These are phyloP conservation scores for Fusarium buxicola DNA, from an alignment of 2,329 filamentous ascomycete species.

Conservation along the genomic window DNA sequence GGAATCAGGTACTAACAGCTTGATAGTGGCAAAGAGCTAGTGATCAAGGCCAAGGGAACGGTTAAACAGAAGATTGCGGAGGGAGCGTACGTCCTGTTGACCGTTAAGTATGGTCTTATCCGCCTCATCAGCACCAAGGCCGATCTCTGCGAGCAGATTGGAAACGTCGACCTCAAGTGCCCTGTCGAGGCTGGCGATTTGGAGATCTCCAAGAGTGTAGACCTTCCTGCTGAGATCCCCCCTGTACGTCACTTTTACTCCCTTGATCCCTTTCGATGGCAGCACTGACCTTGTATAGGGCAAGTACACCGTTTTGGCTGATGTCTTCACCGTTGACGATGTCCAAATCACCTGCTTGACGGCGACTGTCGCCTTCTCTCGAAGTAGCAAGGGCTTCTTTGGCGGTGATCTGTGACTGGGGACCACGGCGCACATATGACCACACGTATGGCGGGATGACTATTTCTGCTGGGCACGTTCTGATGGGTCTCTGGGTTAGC, in stretches of 20 bases:
- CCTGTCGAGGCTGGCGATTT: slow-evolving; percentile 85
- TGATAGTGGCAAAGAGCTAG: slow-evolving; percentile 78
- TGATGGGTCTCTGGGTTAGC: slow-evolving; percentile 27
- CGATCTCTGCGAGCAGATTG: slow-evolving; percentile 89
- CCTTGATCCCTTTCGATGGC: slow-evolving; percentile 33
- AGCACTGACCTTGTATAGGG: slow-evolving; percentile 66
- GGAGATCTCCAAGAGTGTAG: slow-evolving; percentile 81
- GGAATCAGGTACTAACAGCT: slow-evolving; percentile 39
- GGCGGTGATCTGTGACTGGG: slow-evolving; percentile 55
- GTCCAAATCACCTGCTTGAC: slow-evolving; percentile 88
- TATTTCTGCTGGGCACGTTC: slow-evolving; percentile 32
- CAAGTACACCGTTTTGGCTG: slow-evolving; percentile 88
- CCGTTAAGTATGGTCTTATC: slow-evolving; percentile 95
- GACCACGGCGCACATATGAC: slow-evolving; percentile 16
- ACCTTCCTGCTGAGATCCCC: slow-evolving; percentile 88
- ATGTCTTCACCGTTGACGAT: slow-evolving; percentile 80
- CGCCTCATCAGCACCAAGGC: slow-evolving; percentile 83
- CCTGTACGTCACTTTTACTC: slow-evolving; percentile 71
- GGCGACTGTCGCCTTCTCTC: slow-evolving; percentile 73
- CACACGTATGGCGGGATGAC: slow-evolving; percentile 25
- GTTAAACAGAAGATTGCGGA: slow-evolving; percentile 78
- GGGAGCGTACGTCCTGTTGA: slow-evolving; percentile 83
- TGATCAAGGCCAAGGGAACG: slow-evolving; percentile 82
- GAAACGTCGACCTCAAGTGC: slow-evolving; percentile 89
- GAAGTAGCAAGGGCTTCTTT: slow-evolving; percentile 52